These are phyloP conservation scores for Pseudogymnoascus sp. DNA, from an alignment of 2,329 filamentous ascomycete genomes.

Conservation along the genomic window DNA sequence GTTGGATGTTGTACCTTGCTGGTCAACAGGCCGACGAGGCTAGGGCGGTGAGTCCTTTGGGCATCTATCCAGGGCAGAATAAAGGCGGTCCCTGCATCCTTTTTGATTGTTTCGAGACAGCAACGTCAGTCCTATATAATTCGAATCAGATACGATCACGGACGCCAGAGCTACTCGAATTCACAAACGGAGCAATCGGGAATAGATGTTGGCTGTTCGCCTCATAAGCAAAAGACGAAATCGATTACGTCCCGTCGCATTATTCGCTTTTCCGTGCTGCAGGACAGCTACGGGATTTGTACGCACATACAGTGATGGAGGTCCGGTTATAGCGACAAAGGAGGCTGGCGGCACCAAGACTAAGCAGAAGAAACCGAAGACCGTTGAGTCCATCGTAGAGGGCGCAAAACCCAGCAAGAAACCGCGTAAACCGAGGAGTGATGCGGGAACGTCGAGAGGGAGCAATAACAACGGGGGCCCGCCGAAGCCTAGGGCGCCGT, in stretches of 20 bases:
- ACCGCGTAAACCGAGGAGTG: not conserved
- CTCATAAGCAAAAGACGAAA: not conserved
- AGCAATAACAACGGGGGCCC: not conserved
- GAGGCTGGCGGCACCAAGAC: not conserved
- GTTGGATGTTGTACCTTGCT: not conserved
- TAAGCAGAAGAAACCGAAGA: not conserved
- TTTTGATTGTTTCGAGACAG: not conserved
- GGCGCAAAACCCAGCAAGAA: not conserved
- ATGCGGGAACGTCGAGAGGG: not conserved
- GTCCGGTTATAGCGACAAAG: not conserved
- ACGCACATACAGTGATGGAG: slow-evolving; percentile 2
- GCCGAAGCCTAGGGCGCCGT: not conserved
- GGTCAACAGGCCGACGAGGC: slow-evolving; percentile 8
- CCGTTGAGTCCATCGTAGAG: not conserved
- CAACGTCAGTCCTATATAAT: not conserved
- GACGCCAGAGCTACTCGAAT: not conserved
- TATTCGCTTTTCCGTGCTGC: not conserved
- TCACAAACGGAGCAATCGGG: not conserved
- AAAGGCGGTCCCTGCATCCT: slow-evolving; percentile 1
- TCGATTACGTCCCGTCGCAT: not conserved
- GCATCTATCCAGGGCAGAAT: not conserved
- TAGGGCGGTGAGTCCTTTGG: slow-evolving; percentile 4
- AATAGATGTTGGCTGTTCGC: slow-evolving; percentile 4
- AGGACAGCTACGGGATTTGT: not conserved
- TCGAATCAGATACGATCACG: not conserved